Conservation (phyloP, 768 basidiomycete genomes). For the Pisolithus orientalis region DNA sequence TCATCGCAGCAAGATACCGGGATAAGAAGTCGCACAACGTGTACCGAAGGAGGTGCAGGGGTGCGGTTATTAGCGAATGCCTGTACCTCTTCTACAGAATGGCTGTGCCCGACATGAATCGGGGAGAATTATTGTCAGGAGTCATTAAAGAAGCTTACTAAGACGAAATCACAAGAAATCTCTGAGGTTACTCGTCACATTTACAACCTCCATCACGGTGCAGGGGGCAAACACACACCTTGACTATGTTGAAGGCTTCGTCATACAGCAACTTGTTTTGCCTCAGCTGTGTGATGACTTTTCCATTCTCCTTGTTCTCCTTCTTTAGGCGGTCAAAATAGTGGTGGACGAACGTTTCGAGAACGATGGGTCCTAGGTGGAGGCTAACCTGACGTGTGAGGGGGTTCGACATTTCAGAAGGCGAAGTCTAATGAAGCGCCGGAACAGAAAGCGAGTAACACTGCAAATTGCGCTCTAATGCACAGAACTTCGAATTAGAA, state of each 20-base stretch:
- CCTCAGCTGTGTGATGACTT: constrained; percentile 43
- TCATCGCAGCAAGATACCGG: constrained; percentile 72
- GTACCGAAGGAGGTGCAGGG: constrained; percentile 80
- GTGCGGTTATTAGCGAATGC: constrained; percentile 76
- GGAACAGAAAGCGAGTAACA: no score
- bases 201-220: not conserved
- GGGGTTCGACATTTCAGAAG: constrained; percentile 36
- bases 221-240: constrained; percentile 38
- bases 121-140: not conserved
- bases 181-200: constrained; percentile 29
- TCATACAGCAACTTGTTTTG: constrained; percentile 79
- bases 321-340: constrained; percentile 65
- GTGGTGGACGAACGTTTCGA: constrained; percentile 80
- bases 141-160: constrained; percentile 38
- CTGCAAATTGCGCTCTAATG: no score
- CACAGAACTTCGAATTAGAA: not conserved
- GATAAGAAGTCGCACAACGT: constrained; percentile 61
- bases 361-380: constrained; percentile 61
- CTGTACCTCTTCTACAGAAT: constrained; percentile 80
- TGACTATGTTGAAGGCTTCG: constrained; percentile 69
- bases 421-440: not conserved
- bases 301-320: constrained; percentile 31
- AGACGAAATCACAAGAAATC: constrained; percentile 69
- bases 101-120: constrained; percentile 34
- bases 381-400: constrained; percentile 59